A percentile compares a stretch with the other conserved stretches of the same genome.
These are phyloP conservation scores for Monosporascus sp. DNA, from an alignment of 2,329 filamentous ascomycete genomes.

Conservation along the genomic window DNA sequence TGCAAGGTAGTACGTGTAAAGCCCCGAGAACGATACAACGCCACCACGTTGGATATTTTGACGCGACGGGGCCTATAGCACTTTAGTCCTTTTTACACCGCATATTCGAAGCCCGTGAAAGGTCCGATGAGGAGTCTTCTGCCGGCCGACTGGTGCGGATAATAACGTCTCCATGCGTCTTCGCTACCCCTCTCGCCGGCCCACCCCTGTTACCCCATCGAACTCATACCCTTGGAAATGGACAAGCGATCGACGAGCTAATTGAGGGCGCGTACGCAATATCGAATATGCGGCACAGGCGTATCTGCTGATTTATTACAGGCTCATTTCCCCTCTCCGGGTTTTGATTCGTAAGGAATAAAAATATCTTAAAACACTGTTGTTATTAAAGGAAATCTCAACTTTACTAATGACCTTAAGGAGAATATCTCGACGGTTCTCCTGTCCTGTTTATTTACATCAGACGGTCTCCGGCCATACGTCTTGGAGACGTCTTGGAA, in stretches of 20 bases:
- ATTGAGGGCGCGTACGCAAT: background rate
- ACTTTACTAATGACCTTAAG: no score
- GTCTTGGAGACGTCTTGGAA: no score
- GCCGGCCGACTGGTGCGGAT: conserved; percentile 12
- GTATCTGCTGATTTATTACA: no score
- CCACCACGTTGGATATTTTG: background rate
- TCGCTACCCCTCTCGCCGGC: conserved; percentile 2
- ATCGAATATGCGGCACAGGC: no score
- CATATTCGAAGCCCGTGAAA: background rate
- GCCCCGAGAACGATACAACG: background rate
- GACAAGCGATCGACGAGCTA: background rate
- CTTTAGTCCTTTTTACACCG: conserved; percentile 1
- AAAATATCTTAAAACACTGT: no score
- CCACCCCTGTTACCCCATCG: conserved; percentile 1
- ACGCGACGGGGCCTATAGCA: conserved; percentile 1
- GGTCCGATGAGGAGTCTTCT: conserved; percentile 6
- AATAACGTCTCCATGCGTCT: background rate
- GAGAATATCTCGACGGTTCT: no score
- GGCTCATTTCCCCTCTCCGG: no score
- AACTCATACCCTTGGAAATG: background rate
- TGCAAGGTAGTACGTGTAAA: background rate
- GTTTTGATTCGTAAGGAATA: no score
- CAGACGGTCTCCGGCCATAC: no score
- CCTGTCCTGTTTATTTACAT: no score
- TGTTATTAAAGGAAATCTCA: no score